phyloP scores from a whole-genome alignment of 2,329 filamentous ascomycete species.

The Sporothrix pallida region DNA sequence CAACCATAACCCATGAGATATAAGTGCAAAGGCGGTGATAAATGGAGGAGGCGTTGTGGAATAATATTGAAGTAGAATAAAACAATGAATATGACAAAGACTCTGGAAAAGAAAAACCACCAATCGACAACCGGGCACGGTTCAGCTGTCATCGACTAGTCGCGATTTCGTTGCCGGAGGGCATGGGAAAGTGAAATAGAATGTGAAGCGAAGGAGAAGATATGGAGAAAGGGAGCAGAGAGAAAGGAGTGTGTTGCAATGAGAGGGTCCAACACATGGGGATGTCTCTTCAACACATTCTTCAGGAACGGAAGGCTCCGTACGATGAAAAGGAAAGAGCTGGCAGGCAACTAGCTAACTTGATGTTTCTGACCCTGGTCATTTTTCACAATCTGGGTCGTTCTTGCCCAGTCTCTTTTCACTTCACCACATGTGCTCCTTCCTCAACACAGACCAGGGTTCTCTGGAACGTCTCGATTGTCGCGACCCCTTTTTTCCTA shows the following conservation, averaged over 20 bases:
- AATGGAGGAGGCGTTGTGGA: neutral
- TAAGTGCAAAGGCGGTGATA: neutral
- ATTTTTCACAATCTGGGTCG: slow-evolving; percentile 18
- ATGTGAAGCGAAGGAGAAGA: slow-evolving; percentile 8
- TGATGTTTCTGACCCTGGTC: slow-evolving; percentile 18
- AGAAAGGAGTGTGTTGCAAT: neutral
- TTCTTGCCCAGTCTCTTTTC: neutral
- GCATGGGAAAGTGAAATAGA: neutral
- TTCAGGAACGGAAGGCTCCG: slow-evolving; percentile 22
- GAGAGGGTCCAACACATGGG: neutral
- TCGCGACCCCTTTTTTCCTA: neutral
- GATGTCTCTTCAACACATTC: neutral
- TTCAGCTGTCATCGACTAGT: neutral
- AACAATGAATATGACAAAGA: no score
- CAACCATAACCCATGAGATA: neutral
- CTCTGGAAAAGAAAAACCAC: slow-evolving; percentile 9
- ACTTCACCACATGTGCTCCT: neutral
- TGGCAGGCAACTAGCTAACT: neutral
- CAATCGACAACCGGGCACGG: neutral
- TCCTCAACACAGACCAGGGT: slow-evolving; percentile 25
- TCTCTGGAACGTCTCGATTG: slow-evolving; percentile 24
- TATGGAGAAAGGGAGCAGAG: neutral
- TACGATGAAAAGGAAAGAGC: no score
- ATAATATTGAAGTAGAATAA: neutral
- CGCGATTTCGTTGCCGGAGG: neutral